A percentile compares a stretch with the other conserved stretches of the same genome.
Evolutionary conservation across 2,329 filamentous ascomycete genomes (phyloP).

Genomic region (Ophiostoma populinum): DNA sequence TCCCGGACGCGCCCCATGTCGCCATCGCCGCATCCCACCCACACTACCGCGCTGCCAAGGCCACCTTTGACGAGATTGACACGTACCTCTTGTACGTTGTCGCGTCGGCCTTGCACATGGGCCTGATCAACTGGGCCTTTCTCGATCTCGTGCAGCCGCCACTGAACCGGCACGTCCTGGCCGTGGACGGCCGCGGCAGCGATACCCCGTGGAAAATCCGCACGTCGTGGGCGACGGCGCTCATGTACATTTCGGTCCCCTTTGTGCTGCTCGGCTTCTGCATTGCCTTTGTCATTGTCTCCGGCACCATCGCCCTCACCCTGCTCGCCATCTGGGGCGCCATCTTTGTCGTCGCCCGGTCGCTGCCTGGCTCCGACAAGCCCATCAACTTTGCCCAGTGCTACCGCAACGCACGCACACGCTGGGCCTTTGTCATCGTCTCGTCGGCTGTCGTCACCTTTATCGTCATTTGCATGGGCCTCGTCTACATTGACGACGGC

Average conservation of each 20-base stretch:
- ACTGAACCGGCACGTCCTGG: slow-evolving; percentile 3
- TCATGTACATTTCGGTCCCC: background rate
- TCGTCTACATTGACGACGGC: too few species aligned
- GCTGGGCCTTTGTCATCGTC: too few species aligned
- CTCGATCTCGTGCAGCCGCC: slow-evolving; percentile 7
- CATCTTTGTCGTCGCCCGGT: too few species aligned
- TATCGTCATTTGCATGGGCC: background rate
- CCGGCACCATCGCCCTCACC: background rate
- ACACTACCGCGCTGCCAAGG: background rate
- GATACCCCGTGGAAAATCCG: background rate
- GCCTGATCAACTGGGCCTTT: slow-evolving; percentile 6
- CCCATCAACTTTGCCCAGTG: too few species aligned
- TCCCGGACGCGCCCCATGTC: too few species aligned
- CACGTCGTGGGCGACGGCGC: background rate
- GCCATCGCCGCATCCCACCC: background rate
- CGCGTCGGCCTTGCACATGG: background rate
- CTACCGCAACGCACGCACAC: too few species aligned
- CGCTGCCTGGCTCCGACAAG: too few species aligned
- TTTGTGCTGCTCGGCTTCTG: background rate
- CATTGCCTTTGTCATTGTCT: background rate
- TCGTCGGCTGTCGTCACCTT: background rate
- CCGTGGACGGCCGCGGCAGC: slow-evolving; percentile 2
- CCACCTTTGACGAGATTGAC: background rate
- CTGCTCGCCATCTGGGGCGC: too few species aligned
- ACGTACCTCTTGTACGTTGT: background rate